Evolutionary conservation across 169 alveolate genomes (phyloP).

Genomic region (Cryptosporidium sp.): DNA sequence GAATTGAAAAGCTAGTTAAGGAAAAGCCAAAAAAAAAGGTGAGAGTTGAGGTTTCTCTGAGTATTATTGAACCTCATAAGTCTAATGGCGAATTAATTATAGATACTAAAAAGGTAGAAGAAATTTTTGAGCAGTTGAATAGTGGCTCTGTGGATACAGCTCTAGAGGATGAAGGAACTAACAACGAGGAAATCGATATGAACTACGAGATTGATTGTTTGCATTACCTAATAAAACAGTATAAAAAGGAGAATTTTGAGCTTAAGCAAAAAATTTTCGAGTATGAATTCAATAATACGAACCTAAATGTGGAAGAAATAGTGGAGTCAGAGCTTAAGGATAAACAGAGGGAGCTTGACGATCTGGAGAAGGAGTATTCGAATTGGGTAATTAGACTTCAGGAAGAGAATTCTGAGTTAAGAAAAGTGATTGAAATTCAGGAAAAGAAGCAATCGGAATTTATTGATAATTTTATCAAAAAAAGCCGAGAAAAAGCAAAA

Average conservation of each 20-base stretch:
- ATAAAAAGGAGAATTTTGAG: constrained; percentile 48
- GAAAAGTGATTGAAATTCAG: constrained; percentile 15
- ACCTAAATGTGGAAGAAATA: background rate
- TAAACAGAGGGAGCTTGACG: constrained; percentile 30
- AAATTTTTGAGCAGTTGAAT: background rate
- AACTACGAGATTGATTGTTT: constrained; percentile 20
- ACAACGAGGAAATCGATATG: background rate
- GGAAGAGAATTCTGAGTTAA: constrained; percentile 53
- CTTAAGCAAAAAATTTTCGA: constrained; percentile 64
- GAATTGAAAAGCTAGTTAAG: background rate
- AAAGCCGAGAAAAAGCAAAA: background rate
- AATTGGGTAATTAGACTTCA: constrained; percentile 55
- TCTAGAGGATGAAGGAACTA: background rate
- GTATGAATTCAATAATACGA: constrained; percentile 17
- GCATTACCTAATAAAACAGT: constrained; percentile 23
- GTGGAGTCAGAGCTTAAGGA: constrained; percentile 50
- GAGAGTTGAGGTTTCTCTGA: constrained; percentile 6
- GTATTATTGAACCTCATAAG: background rate
- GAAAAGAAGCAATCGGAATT: constrained; percentile 16
- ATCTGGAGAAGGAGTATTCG: constrained; percentile 53
- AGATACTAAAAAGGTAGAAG: background rate
- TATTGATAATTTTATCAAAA: constrained; percentile 6
- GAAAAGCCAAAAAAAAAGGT: background rate
- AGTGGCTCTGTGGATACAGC: background rate
- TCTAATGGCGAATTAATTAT: background rate